Conservation (phyloP, 2,329 filamentous ascomycete species). For the Xylariomycetidae sp. region DNA sequence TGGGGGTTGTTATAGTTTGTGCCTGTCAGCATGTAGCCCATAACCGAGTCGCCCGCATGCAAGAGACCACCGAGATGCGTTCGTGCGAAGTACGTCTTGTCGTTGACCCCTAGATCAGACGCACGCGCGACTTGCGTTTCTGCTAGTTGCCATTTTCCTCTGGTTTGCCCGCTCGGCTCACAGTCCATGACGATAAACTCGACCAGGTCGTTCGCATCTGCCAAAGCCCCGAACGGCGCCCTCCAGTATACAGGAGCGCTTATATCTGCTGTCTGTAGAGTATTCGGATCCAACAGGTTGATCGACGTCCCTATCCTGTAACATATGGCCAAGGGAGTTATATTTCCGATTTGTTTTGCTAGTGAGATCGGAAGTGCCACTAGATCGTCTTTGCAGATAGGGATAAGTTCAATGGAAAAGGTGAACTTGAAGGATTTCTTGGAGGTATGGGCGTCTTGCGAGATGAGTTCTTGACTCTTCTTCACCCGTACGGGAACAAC, state of each 20-base stretch:
- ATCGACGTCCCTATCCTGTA: slow-evolving; percentile 83
- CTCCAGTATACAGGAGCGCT: slow-evolving; percentile 85
- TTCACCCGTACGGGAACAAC: slow-evolving; percentile 75
- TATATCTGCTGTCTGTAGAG: slow-evolving; percentile 85
- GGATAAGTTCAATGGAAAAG: slow-evolving; percentile 82
- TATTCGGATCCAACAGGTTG: slow-evolving; percentile 84
- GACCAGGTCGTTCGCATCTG: slow-evolving; percentile 77
- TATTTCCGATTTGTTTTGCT: slow-evolving; percentile 83
- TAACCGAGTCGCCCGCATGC: slow-evolving; percentile 82
- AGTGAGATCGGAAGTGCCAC: slow-evolving; percentile 89
- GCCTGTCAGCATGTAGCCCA: slow-evolving; percentile 89
- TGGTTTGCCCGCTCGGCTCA: slow-evolving; percentile 68
- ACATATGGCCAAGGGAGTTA: slow-evolving; percentile 80
- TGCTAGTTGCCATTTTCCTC: slow-evolving; percentile 77
- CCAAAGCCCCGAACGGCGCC: slow-evolving; percentile 75
- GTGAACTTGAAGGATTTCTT: slow-evolving; percentile 93
- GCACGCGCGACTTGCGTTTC: slow-evolving; percentile 87
- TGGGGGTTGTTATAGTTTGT: slow-evolving; percentile 34
- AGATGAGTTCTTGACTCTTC: slow-evolving; percentile 90
- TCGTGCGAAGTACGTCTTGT: slow-evolving; percentile 81
- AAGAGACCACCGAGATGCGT: slow-evolving; percentile 86
- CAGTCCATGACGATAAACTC: slow-evolving; percentile 97
- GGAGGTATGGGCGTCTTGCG: slow-evolving; percentile 85
- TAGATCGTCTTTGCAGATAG: slow-evolving; percentile 95
- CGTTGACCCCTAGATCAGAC: slow-evolving; percentile 79